Percentiles rank a stretch among this genome's conserved stretches.
phyloP scores from a whole-genome alignment of 495 filamentous ascomycete genomes.

The Penicillium simplicissimum region DNA sequence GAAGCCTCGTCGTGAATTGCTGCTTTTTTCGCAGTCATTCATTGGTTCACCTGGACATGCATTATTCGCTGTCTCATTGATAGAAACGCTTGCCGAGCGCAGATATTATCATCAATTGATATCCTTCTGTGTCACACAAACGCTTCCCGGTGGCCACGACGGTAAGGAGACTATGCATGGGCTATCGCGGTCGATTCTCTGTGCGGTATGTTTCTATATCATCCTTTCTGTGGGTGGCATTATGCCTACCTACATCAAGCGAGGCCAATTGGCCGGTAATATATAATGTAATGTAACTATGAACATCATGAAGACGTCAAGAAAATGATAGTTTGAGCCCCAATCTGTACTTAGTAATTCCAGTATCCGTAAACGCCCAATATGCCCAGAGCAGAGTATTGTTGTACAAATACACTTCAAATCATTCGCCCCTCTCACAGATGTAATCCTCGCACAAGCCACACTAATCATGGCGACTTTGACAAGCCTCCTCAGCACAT shows the following conservation, averaged over 20 bases:
- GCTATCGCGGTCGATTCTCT: not conserved
- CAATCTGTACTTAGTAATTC: not conserved
- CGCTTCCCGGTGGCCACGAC: not conserved
- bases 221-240: not conserved
- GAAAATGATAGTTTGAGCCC: constrained; percentile 1
- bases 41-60: not conserved
- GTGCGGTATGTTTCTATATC: not conserved
- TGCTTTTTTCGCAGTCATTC: not conserved
- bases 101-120: constrained; percentile 12
- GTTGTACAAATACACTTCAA: constrained; percentile 26
- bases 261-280: not conserved
- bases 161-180: not conserved
- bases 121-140: constrained; percentile 8
- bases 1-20: not conserved
- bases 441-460: constrained; percentile 16
- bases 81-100: constrained; percentile 1
- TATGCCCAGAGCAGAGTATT: constrained; percentile 41
- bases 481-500: not conserved
- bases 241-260: not conserved
- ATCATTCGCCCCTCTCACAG: constrained; percentile 20
- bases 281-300: constrained; percentile 13
- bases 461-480: not conserved
- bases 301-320: constrained; percentile 10
- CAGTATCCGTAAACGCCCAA: constrained; percentile 29
- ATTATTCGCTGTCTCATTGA: constrained; percentile 1